A percentile compares a stretch with the other conserved stretches of the same genome.
phyloP scores from a whole-genome alignment of 2,329 filamentous ascomycete species.

The Clathrospora elynae region DNA sequence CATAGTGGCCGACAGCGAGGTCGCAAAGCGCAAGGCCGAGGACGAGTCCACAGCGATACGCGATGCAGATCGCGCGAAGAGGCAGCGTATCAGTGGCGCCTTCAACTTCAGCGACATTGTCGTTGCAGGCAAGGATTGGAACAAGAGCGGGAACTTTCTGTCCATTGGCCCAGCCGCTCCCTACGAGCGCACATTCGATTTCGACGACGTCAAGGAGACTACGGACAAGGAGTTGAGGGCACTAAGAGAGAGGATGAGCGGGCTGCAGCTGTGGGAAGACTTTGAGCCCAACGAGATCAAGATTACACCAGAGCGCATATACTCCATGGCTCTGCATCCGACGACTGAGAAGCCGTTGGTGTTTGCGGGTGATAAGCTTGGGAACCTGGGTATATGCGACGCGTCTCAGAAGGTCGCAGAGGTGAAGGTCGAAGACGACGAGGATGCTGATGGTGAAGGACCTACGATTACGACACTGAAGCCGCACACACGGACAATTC shows the following conservation, averaged over 20 bases:
- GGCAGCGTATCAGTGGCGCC: conserved; percentile 67
- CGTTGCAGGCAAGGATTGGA: conserved; percentile 79
- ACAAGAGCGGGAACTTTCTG: conserved; percentile 68
- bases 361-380: conserved; percentile 93
- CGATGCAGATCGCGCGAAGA: conserved; percentile 65
- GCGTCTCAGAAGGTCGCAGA: conserved; percentile 70
- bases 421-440: conserved; percentile 63
- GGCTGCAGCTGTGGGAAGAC: conserved; percentile 77
- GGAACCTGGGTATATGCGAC: conserved; percentile 88
- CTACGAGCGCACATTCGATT: conserved; percentile 81
- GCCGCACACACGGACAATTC: conserved; percentile 85
- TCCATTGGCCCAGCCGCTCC: conserved; percentile 74
- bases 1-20: conserved; percentile 69
- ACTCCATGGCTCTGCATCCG: conserved; percentile 87
- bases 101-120: conserved; percentile 77
- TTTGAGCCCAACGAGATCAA: conserved; percentile 72
- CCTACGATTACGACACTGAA: conserved; percentile 90
- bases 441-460: conserved; percentile 67
- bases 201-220: conserved; percentile 81
- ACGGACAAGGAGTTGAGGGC: conserved; percentile 75
- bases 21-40: conserved; percentile 71
- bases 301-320: conserved; percentile 51
- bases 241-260: conserved; percentile 76
- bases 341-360: conserved; percentile 83
- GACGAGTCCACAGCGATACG: conserved; percentile 63